These are phyloP conservation scores for Calocera cornea DNA, from an alignment of 768 basidiomycete species.

Conservation along the genomic window DNA sequence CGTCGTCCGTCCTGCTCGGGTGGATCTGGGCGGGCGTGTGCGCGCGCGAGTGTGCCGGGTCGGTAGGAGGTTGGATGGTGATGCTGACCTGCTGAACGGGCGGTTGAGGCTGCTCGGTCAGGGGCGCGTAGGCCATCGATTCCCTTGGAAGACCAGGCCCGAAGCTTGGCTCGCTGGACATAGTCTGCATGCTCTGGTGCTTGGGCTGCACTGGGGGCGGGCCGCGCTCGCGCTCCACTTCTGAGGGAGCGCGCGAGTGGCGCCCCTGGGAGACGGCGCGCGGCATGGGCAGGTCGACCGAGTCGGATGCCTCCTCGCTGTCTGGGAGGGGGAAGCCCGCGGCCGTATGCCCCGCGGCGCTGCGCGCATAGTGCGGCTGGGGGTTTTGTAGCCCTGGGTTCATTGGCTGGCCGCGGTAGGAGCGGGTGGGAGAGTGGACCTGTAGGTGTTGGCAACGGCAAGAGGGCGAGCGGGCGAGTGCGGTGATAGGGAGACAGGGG, in stretches of 20 bases:
- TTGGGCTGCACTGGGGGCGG: slow-evolving; percentile 1
- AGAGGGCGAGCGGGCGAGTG: background rate
- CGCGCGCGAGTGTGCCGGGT: background rate
- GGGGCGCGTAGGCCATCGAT: background rate
- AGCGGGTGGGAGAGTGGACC: background rate
- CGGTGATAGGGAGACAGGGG: background rate
- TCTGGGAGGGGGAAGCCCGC: background rate
- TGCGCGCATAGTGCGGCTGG: slow-evolving; percentile 3
- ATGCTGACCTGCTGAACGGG: slow-evolving; percentile 2
- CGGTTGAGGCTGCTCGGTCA: background rate
- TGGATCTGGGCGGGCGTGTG: background rate
- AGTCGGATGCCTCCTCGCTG: background rate
- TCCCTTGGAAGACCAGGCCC: background rate
- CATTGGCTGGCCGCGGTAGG: background rate
- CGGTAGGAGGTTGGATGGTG: background rate
- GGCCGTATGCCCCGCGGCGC: background rate
- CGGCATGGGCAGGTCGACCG: background rate
- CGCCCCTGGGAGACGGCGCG: background rate
- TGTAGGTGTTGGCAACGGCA: background rate
- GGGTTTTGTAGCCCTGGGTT: background rate
- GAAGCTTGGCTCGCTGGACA: background rate
- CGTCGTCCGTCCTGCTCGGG: background rate
- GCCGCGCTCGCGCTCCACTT: background rate
- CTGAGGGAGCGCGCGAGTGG: background rate
- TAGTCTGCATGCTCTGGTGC: background rate